phyloP scores from a whole-genome alignment of 768 basidiomycete genomes.

The Psilocybe subaeruginosa region DNA sequence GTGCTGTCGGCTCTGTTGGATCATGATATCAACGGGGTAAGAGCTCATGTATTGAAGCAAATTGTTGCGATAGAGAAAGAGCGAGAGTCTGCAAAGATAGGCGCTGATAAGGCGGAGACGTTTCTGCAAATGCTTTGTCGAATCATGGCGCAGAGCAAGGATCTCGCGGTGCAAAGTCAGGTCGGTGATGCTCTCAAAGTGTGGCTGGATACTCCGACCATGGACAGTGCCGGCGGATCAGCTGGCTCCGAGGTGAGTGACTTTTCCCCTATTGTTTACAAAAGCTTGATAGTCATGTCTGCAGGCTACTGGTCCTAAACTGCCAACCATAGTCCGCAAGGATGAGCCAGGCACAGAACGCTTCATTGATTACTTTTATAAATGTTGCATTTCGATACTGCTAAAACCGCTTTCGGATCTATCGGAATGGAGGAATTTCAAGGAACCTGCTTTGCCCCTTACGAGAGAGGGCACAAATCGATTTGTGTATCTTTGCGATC shows the following conservation, averaged over 20 bases:
- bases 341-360: slow-evolving; percentile 87
- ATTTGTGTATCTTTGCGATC: slow-evolving; percentile 87
- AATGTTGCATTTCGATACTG: slow-evolving; percentile 74
- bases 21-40: slow-evolving; percentile 87
- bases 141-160: slow-evolving; percentile 77
- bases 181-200: slow-evolving; percentile 86
- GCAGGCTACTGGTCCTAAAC: slow-evolving; percentile 40
- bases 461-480: slow-evolving; percentile 81
- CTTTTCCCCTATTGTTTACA: slow-evolving; percentile 4
- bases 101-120: slow-evolving; percentile 70
- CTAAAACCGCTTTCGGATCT: slow-evolving; percentile 80
- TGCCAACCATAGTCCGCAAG: slow-evolving; percentile 48
- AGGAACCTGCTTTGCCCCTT: slow-evolving; percentile 52
- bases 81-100: slow-evolving; percentile 54
- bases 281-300: slow-evolving; percentile 18
- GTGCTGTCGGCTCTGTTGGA: slow-evolving; percentile 85
- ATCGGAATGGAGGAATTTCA: slow-evolving; percentile 58
- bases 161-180: slow-evolving; percentile 88
- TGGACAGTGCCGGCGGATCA: slow-evolving; percentile 30
- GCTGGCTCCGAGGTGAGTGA: slow-evolving; percentile 34
- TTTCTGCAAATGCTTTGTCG: slow-evolving; percentile 75
- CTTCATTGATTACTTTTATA: slow-evolving; percentile 95
- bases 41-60: slow-evolving; percentile 85
- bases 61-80: slow-evolving; percentile 71
- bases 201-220: slow-evolving; percentile 77